phyloP scores from a whole-genome alignment of 768 basidiomycete species.

The Tricholoma matsutake region DNA sequence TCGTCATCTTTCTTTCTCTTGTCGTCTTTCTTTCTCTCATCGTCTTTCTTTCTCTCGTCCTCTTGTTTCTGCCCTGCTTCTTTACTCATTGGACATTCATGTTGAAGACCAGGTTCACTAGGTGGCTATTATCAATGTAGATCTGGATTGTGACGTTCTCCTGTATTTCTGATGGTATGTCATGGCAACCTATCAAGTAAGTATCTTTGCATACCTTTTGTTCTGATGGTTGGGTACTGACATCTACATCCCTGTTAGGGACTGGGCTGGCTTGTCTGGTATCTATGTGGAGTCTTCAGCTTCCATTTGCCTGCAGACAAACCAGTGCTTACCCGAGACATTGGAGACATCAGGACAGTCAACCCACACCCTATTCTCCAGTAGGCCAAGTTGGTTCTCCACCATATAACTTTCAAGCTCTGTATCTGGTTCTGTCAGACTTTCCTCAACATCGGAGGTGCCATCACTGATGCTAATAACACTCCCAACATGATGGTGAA shows the following conservation, averaged over 20 bases:
- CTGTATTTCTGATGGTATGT: background rate
- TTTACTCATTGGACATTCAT: background rate
- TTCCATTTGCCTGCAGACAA: background rate
- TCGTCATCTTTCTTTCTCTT: no score
- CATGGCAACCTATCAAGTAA: background rate
- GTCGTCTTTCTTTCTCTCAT: no score
- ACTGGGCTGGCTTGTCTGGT: background rate
- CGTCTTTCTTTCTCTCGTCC: no score
- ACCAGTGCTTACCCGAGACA: background rate
- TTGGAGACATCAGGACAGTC: background rate
- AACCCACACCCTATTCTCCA: background rate
- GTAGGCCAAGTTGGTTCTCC: background rate
- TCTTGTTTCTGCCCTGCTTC: background rate
- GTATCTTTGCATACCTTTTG: conserved; percentile 2
- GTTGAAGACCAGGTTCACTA: background rate
- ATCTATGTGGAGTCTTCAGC: background rate
- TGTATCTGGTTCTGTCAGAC: background rate
- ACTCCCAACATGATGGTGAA: background rate
- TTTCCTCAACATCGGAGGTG: background rate
- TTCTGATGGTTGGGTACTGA: background rate
- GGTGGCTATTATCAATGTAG: background rate
- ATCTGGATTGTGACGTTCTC: background rate
- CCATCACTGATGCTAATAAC: background rate
- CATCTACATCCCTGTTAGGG: background rate
- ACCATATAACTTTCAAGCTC: background rate